Percentiles rank a stretch among this genome's conserved stretches.
Conservation (phyloP, 148 eudicot genomes). For the Nepenthes gracilis region DNA sequence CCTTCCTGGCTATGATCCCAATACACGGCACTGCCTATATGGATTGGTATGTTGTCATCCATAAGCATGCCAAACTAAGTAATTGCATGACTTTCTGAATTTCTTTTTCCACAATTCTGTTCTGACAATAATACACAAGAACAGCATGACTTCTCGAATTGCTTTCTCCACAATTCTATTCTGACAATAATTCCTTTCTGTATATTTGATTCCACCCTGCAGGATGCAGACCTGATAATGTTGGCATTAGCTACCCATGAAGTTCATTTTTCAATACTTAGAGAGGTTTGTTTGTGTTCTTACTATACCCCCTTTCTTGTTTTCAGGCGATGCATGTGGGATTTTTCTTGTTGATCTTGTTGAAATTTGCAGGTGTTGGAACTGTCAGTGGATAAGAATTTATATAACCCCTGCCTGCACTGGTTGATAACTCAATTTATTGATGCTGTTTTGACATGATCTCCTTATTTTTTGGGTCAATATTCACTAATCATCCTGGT, state of each 20-base stretch:
- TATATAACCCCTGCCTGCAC: neutral
- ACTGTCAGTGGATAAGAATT: neutral
- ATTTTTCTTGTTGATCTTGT: neutral
- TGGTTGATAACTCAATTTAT: neutral
- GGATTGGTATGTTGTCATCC: constrained; percentile 63
- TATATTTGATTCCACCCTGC: constrained; percentile 1
- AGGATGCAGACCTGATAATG: constrained; percentile 96
- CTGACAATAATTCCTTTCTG: no score
- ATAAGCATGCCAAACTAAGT: neutral
- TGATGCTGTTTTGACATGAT: neutral
- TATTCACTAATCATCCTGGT: neutral
- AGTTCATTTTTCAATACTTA: constrained; percentile 89
- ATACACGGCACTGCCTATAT: constrained; percentile 87
- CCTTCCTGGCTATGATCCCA: constrained; percentile 94
- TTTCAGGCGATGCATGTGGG: neutral
- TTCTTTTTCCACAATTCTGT: neutral
- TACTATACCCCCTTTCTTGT: neutral
- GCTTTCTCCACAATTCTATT: neutral
- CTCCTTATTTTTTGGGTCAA: neutral
- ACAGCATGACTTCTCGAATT: no score
- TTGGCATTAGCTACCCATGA: constrained; percentile 95
- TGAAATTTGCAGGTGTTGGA: no score
- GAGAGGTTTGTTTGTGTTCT: constrained; percentile 44
- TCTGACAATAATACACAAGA: no score
- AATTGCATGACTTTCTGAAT: neutral